Evolutionary conservation across 1,284 basidiomycete species (phyloP), one percentile per base, ranked within the genome.

Genomic region (Meira miltonrushii): DNA sequence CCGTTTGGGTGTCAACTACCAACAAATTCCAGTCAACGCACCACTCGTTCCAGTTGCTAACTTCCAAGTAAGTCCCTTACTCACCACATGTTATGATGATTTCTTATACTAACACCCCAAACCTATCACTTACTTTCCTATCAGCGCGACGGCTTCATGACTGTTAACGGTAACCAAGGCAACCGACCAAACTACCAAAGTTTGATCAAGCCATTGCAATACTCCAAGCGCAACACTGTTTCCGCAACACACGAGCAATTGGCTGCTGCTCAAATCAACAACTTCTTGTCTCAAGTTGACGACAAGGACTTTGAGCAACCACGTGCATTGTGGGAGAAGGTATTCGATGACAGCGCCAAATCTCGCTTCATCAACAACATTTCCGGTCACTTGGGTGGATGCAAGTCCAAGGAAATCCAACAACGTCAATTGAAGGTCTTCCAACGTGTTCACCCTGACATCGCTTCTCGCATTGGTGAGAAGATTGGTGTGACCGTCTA

Each of bases 101-200:
- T n/a, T n/a, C n/a, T n/a, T n/a, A n/a, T n/a, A n/a, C n/a, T n/a
- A n/a, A n/a, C n/a, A n/a, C n/a, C n/a, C n/a, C n/a, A n/a, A 93
- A 92, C 84, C 93, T 93, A 87, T n/a, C n/a, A n/a, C n/a, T n/a
- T n/a, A n/a, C n/a, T n/a, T n/a, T n/a, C n/a, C n/a, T n/a, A n/a
- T n/a, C 90, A 82, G 73, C 79, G 82, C 33, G 81, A 82, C 59
- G 82, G 82, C 9, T 56, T 62, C 65, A 71, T 57, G 66, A 64
- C 53, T 11, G 59, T 59, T 28, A 64, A 63, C 46, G 79, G 84
- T 64, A 90, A 87, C 77, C 91, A 93, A 79, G 92, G 90, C 60
- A 77, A 81, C 56, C 84, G 90, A 44, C 88, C 91, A 61, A 90
- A 89, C 82, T 95, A 94, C 82, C 85, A 88, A 79, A 88, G 87